These are phyloP conservation scores for Cephalotrichum gorgonifer DNA, from an alignment of 2,329 filamentous ascomycete species.

Conservation along the genomic window DNA sequence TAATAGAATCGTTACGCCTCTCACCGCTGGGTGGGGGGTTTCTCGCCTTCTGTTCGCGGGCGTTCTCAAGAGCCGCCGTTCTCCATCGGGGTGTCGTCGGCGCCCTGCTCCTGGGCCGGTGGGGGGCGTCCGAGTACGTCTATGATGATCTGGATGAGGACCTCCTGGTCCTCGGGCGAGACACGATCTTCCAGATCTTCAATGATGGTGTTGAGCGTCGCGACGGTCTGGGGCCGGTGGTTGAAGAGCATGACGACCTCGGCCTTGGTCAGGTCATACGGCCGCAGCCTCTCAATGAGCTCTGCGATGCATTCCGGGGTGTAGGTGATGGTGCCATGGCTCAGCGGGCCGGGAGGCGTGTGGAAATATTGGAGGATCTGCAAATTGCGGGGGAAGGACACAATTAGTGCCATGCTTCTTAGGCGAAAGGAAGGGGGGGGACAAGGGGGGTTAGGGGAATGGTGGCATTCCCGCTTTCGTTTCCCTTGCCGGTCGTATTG, in stretches of 20 bases:
- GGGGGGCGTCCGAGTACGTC: conserved; percentile 47
- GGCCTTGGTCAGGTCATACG: conserved; percentile 54
- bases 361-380: conserved; percentile 53
- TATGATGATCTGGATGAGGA: conserved; percentile 45
- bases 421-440: neutral
- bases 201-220: conserved; percentile 50
- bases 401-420: neutral
- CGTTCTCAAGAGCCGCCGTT: conserved; percentile 1
- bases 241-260: conserved; percentile 62
- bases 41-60: neutral
- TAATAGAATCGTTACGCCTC: too few species aligned
- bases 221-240: conserved; percentile 45
- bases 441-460: neutral
- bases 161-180: conserved; percentile 44
- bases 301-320: conserved; percentile 36
- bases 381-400: too few species aligned
- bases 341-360: conserved; percentile 43
- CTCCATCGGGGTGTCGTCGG: conserved; percentile 13
- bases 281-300: conserved; percentile 44
- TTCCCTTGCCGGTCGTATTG: neutral
- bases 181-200: conserved; percentile 56
- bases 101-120: conserved; percentile 17
- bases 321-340: conserved; percentile 43
- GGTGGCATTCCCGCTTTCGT: neutral
- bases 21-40: neutral